Percentiles rank a stretch among this genome's conserved stretches.
Conservation (phyloP, 1,284 basidiomycete species). For the Coniferiporia sulphurascens region DNA sequence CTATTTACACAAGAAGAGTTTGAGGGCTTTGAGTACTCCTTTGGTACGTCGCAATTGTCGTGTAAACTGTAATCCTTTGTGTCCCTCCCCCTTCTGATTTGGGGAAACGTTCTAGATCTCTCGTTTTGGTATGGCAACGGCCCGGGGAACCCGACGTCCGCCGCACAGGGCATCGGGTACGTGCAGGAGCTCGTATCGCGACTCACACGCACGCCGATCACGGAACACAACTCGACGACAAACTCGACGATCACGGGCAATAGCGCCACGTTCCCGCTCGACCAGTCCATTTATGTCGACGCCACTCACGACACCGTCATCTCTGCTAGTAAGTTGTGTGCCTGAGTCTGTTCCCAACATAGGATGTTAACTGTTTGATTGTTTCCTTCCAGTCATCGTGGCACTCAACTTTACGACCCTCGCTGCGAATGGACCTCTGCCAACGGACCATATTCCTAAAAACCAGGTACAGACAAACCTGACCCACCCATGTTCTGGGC, state of each 20-base stretch:
- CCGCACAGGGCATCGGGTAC: slow-evolving; percentile 76
- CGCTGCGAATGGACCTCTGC: slow-evolving; percentile 48
- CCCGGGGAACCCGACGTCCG: slow-evolving; percentile 42
- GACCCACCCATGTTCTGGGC: neutral
- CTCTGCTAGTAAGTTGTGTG: slow-evolving; percentile 30
- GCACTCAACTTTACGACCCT: slow-evolving; percentile 61
- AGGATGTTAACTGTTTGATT: too few species aligned
- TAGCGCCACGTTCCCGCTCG: slow-evolving; percentile 68
- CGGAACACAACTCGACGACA: slow-evolving; percentile 65
- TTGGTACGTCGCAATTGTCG: slow-evolving; percentile 47
- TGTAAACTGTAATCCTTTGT: slow-evolving; percentile 21
- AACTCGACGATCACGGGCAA: slow-evolving; percentile 69
- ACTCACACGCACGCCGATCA: slow-evolving; percentile 54
- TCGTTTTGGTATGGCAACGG: slow-evolving; percentile 52
- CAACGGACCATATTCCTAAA: slow-evolving; percentile 52
- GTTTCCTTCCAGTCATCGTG: slow-evolving; percentile 41
- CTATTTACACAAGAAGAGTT: slow-evolving; percentile 61
- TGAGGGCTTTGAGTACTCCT: slow-evolving; percentile 59
- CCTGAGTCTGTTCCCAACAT: too few species aligned
- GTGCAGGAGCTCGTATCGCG: slow-evolving; percentile 81
- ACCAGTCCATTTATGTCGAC: slow-evolving; percentile 66
- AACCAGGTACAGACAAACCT: slow-evolving; percentile 35
- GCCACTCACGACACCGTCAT: slow-evolving; percentile 71
- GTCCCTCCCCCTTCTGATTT: neutral
- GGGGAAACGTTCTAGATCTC: slow-evolving; percentile 28